Evolutionary conservation across 2,329 filamentous ascomycete genomes (phyloP).

Genomic region (Xylogone sp.): DNA sequence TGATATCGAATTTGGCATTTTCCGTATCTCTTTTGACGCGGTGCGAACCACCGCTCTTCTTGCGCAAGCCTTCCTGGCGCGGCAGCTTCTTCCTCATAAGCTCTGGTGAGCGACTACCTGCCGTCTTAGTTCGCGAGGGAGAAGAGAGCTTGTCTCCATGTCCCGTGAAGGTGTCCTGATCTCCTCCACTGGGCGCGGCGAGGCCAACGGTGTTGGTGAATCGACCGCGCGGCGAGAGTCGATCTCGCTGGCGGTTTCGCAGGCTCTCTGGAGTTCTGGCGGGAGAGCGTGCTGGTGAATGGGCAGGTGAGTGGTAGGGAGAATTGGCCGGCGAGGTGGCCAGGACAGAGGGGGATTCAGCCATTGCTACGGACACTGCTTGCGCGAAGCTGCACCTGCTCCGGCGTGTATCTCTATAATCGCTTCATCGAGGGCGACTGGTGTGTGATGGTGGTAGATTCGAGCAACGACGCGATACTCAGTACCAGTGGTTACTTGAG

Average conservation of each 20-base stretch:
- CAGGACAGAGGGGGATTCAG: too few relatives aligned
- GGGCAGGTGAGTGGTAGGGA: too few relatives aligned
- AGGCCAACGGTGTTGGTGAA: conserved; percentile 5
- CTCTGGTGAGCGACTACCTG: conserved; percentile 16
- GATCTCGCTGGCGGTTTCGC: conserved; percentile 31
- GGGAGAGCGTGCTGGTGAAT: too few relatives aligned
- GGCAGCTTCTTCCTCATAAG: conserved; percentile 17
- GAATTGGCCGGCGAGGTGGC: background rate
- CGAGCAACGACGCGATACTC: too few relatives aligned
- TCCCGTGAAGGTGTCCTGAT: conserved; percentile 3
- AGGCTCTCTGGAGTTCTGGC: conserved; percentile 23
- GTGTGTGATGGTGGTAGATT: too few relatives aligned
- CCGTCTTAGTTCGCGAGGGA: conserved; percentile 17
- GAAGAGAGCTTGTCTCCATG: conserved; percentile 17
- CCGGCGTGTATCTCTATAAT: too few relatives aligned
- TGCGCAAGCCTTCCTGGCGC: conserved; percentile 22
- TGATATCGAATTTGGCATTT: conserved; percentile 49
- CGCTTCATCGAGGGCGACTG: too few relatives aligned
- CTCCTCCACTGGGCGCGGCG: conserved; percentile 7
- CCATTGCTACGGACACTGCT: too few relatives aligned
- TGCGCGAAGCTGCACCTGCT: too few relatives aligned
- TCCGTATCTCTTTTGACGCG: conserved; percentile 34
- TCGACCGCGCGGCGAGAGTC: conserved; percentile 26
- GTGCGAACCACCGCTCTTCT: conserved; percentile 22
- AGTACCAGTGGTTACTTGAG: too few relatives aligned